Conservation (phyloP, 441 rosid genomes). For the Melastoma candidum region DNA sequence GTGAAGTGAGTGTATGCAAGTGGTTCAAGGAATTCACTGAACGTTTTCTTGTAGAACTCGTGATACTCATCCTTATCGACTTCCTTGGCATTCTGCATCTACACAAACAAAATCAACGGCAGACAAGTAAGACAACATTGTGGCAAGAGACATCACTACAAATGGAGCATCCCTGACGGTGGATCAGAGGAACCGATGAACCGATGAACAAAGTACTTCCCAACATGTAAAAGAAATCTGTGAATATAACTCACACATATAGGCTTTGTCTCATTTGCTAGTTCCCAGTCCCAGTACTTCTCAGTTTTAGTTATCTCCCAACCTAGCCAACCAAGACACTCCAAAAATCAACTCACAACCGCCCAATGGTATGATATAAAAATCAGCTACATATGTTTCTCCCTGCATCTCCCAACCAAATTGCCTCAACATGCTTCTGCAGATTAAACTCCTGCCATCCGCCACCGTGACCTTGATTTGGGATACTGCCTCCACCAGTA, state of each 20-base stretch:
- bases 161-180: background rate
- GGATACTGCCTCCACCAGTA: no score
- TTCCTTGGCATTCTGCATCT: constrained; percentile 85
- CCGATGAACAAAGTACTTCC: no score
- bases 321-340: constrained; percentile 34
- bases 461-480: no score
- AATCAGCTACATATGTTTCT: no score
- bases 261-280: constrained; percentile 92
- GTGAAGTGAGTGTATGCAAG: constrained; percentile 77
- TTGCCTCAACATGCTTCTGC: no score
- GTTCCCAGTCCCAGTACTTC: constrained; percentile 97
- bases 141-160: no score
- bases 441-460: no score
- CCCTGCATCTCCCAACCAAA: no score
- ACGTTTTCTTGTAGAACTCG: constrained; percentile 90
- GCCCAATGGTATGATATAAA: no score
- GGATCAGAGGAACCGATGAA: background rate
- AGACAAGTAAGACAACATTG: no score
- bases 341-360: no score
- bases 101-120: constrained; percentile 6
- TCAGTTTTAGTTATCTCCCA: constrained; percentile 84
- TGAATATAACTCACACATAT: constrained; percentile 64
- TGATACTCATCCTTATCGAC: constrained; percentile 71
- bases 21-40: constrained; percentile 90
- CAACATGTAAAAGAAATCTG: background rate